These are phyloP conservation scores for Trametes cinnabarina DNA, from an alignment of 768 basidiomycete species.

Conservation along the genomic window DNA sequence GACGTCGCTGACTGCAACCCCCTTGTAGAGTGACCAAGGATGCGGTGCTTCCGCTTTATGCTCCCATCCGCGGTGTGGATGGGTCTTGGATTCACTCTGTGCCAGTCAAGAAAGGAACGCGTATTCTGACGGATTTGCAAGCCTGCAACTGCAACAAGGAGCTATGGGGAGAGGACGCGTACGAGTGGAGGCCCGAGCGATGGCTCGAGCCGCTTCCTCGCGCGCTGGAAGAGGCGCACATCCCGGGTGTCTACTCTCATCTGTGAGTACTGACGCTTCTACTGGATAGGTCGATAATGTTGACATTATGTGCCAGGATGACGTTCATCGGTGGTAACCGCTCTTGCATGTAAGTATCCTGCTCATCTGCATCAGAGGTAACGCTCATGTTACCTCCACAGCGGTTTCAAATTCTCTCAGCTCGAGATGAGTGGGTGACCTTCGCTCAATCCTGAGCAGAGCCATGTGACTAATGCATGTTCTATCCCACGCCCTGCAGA, in stretches of 20 bases:
- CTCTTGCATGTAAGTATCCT: conserved; percentile 27
- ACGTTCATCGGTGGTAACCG: conserved; percentile 24
- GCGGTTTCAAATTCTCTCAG: conserved; percentile 26
- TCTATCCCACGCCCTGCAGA: conserved; percentile 8
- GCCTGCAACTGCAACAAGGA: conserved; percentile 49
- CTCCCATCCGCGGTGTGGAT: conserved; percentile 40
- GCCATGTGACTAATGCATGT: not conserved
- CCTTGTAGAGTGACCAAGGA: conserved; percentile 30
- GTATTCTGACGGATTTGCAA: conserved; percentile 40
- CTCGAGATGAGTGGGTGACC: conserved; percentile 22
- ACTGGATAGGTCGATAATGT: not conserved
- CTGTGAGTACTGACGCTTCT: conserved; percentile 2
- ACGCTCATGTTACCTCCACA: too few species aligned
- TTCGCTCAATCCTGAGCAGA: not conserved
- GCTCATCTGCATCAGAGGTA: too few species aligned
- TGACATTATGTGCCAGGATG: conserved; percentile 13
- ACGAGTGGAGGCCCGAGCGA: conserved; percentile 46
- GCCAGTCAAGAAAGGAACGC: conserved; percentile 44
- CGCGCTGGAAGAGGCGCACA: conserved; percentile 1
- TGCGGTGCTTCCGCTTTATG: conserved; percentile 54
- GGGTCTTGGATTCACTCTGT: conserved; percentile 40
- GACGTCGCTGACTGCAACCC: not conserved
- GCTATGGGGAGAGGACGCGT: conserved; percentile 36
- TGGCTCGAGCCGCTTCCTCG: conserved; percentile 12
- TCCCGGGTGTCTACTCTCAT: conserved; percentile 14